Conservation (phyloP, 805 yeast genomes). For the Teunomyces cretensis region DNA sequence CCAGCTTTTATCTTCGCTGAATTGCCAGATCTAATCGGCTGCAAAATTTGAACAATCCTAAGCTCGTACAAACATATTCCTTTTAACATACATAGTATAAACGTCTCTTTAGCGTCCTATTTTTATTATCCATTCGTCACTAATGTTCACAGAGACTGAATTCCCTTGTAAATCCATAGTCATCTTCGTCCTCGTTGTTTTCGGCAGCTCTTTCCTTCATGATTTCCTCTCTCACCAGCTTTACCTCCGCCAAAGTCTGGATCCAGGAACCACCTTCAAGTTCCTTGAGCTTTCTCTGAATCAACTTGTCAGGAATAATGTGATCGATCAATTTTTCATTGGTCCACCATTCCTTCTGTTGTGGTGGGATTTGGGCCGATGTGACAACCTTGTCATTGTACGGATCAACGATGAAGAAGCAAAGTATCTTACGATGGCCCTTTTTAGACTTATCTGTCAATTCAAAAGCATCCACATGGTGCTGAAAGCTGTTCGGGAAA, state of each 20-base stretch:
- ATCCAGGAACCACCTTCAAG: conserved; percentile 14
- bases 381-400: conserved; percentile 25
- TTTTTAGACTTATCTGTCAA: conserved; percentile 32
- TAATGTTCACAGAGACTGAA: not conserved
- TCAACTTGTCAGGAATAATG: conserved; percentile 3
- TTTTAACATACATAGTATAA: no score
- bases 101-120: no score
- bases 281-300: conserved; percentile 5
- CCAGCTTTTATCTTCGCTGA: no score
- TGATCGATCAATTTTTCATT: conserved; percentile 9
- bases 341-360: conserved; percentile 34
- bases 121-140: not conserved
- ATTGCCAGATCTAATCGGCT: no score
- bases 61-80: no score
- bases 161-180: not conserved
- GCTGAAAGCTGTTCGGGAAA: conserved; percentile 41
- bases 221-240: conserved; percentile 23
- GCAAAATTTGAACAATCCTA: no score
- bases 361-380: conserved; percentile 37
- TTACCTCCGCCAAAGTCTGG: conserved; percentile 21
- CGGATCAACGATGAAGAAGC: conserved; percentile 42
- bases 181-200: conserved; percentile 14
- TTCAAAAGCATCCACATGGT: conserved; percentile 39
- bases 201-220: conserved; percentile 29
- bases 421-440: conserved; percentile 39